Base-by-base conservation (phyloP, 2,329 filamentous ascomycete genomes). In the Fusarium sp. region DNA sequence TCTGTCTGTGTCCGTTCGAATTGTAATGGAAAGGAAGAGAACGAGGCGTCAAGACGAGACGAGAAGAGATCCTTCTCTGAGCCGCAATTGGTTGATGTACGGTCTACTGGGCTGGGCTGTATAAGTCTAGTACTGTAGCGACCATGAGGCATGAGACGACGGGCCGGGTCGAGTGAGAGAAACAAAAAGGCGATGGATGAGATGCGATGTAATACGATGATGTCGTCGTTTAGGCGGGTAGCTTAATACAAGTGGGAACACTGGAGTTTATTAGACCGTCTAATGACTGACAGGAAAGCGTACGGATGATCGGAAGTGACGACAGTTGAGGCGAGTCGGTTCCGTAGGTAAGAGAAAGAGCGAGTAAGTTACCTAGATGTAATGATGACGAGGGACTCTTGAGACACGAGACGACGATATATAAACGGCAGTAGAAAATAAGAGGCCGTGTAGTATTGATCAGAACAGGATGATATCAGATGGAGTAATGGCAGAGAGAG, bases 171-270 rank as follows among this genome's bases (percentile, higher is more conserved):
- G 45, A 54, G 30, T 50, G 43, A 21, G 62, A 63, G 49, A n/a
- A 25, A 67, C 50, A 55, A 49, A 65, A 63, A 49, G 56, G 45
- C 26, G 48, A n/a, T 50, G 30, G 48, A n/a, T 50, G 30, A 56
- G 54, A 70, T 50, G 30, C 58, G 54, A 70, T 58, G 44, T 39
- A 42, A 66, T 57, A 49, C 45, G 46, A 68, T 68, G 63, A 67
- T 61, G 66, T 58, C 61, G 66, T 58, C 50, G 14, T 41, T 28
- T 42, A 46, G 37, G 45, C 21, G 25, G 28, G 48, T 37, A 37
- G 23, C 41, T 48, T 44, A 19, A 39, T 53, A 37, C 42, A 60
- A 42, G 48, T 52, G 66, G 37, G 39, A 62, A 39, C 31, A 48
- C 53, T 39, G 23, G 16, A 25, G 48, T 34, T 10, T 45, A n/a